Evolutionary conservation across 148 eudicot genomes (phyloP).

Genomic region (Chenopodium suecicum): DNA sequence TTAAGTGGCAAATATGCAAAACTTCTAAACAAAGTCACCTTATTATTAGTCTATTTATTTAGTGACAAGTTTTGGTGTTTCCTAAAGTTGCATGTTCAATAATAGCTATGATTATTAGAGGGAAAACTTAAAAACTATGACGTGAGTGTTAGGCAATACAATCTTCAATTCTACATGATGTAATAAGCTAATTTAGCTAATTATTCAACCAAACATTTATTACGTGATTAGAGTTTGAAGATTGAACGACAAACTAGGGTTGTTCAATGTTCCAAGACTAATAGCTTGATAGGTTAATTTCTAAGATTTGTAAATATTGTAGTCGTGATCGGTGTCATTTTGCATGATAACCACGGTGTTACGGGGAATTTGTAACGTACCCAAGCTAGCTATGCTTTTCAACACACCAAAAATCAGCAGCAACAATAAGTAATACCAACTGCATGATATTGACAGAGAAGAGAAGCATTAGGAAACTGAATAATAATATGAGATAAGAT

Average conservation of each 20-base stretch:
- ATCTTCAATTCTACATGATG: neutral
- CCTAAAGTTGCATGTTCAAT: neutral
- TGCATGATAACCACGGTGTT: too few relatives aligned
- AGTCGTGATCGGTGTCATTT: too few relatives aligned
- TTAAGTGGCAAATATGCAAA: neutral
- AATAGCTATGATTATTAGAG: neutral
- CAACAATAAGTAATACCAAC: constrained; percentile 18
- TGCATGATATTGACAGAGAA: constrained; percentile 7
- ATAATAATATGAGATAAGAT: constrained; percentile 6
- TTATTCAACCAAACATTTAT: neutral
- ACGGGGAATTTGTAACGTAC: too few relatives aligned
- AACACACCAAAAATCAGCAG: constrained; percentile 3
- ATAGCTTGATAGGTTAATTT: too few relatives aligned
- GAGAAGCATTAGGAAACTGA: neutral
- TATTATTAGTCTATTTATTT: neutral
- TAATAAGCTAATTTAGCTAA: neutral
- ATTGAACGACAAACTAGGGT: neutral
- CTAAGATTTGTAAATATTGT: too few relatives aligned
- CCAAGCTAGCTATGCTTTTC: neutral
- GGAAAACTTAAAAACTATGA: neutral
- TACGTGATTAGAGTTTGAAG: neutral
- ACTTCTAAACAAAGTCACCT: neutral
- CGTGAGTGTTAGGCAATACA: neutral
- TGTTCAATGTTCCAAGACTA: too few relatives aligned
- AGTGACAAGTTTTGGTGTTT: neutral